phyloP scores from a whole-genome alignment of 805 yeast genomes.

The Yamadazyma laniorum region DNA sequence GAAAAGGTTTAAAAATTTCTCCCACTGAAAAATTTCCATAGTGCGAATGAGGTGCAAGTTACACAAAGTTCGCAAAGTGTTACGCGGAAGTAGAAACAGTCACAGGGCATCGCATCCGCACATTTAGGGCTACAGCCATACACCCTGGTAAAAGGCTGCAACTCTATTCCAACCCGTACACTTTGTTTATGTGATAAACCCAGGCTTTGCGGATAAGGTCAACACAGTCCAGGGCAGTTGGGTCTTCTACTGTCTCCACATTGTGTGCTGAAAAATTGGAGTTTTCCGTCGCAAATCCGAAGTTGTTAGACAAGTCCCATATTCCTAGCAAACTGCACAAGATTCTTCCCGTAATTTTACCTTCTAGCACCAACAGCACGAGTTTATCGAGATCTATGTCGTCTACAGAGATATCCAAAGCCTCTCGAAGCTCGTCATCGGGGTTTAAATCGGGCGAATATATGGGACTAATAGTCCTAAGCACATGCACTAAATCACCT shows the following conservation, averaged over 20 bases:
- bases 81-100: slow-evolving; percentile 1
- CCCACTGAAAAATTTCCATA: slow-evolving; percentile 12
- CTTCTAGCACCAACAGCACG: slow-evolving; percentile 16
- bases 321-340: slow-evolving; percentile 34
- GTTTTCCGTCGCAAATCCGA: not conserved
- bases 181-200: slow-evolving; percentile 28
- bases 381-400: slow-evolving; percentile 15
- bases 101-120: not conserved
- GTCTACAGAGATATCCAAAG: not conserved
- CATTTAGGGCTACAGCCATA: slow-evolving; percentile 3
- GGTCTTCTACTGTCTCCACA: not conserved
- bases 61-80: slow-evolving; percentile 10
- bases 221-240: not conserved
- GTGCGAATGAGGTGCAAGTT: slow-evolving; percentile 5
- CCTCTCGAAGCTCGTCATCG: not conserved
- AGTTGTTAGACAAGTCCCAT: slow-evolving; percentile 32
- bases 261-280: not conserved
- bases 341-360: slow-evolving; percentile 27
- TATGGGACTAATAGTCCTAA: slow-evolving; percentile 8
- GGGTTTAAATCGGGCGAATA: not conserved
- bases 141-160: not conserved
- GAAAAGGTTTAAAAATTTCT: slow-evolving; percentile 14
- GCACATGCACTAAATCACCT: slow-evolving; percentile 7
- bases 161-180: slow-evolving; percentile 33
- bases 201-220: slow-evolving; percentile 17